Evolutionary conservation across 2,329 filamentous ascomycete species (phyloP).

Genomic region (Fusarium guadeloupense): DNA sequence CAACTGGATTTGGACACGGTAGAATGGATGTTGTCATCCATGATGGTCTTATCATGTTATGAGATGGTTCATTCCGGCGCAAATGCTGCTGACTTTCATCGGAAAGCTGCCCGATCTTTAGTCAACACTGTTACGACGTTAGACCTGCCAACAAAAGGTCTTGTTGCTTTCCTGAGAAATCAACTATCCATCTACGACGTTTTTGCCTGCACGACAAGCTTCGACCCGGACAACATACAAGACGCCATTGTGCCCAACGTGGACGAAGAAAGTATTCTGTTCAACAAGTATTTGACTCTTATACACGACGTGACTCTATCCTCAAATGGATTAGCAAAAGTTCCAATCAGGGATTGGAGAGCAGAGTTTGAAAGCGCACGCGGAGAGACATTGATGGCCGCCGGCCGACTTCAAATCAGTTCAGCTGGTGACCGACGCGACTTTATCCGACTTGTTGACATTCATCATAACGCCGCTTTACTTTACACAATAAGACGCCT

Average conservation of each 20-base stretch:
- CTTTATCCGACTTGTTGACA: slow-evolving; percentile 43
- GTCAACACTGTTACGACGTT: slow-evolving; percentile 4
- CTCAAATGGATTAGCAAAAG: slow-evolving; percentile 20
- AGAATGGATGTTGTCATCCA: slow-evolving; percentile 25
- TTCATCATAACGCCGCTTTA: slow-evolving; percentile 43
- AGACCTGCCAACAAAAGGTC: not conserved
- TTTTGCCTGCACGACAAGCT: slow-evolving; percentile 28
- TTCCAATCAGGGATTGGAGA: not conserved
- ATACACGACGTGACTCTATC: slow-evolving; percentile 18
- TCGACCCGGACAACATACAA: slow-evolving; percentile 36
- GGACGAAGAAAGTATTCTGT: slow-evolving; percentile 37
- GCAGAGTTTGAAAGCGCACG: slow-evolving; percentile 42
- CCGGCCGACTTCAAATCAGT: slow-evolving; percentile 36
- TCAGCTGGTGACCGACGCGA: slow-evolving; percentile 31
- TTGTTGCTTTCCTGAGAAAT: slow-evolving; percentile 15
- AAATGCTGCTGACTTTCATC: slow-evolving; percentile 11
- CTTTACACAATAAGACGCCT: slow-evolving; percentile 44
- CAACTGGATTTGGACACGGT: not conserved
- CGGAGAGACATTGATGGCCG: slow-evolving; percentile 42
- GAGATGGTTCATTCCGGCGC: slow-evolving; percentile 21
- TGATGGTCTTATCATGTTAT: slow-evolving; percentile 19
- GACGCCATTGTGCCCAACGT: slow-evolving; percentile 34
- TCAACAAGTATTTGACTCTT: slow-evolving; percentile 41
- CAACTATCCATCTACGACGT: slow-evolving; percentile 23
- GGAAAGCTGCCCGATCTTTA: slow-evolving; percentile 9